Conservation (phyloP, 2,329 filamentous ascomycete genomes). For the Sordariomycetes sp. region DNA sequence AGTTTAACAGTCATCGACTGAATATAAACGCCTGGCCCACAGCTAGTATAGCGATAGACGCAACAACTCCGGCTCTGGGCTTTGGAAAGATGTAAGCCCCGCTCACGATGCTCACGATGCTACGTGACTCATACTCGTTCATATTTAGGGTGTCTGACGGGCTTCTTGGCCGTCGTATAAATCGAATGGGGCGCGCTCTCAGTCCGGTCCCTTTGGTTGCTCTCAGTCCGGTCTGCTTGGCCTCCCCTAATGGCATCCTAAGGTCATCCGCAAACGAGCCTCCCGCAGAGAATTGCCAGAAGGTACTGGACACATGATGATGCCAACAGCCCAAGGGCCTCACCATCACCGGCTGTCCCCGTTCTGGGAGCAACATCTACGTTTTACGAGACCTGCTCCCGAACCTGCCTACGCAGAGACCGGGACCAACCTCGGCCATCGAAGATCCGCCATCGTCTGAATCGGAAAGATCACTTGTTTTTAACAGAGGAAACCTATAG, state of each 20-base stretch:
- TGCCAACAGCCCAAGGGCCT: too few species aligned
- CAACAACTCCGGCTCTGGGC: too few species aligned
- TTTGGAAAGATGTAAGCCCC: too few species aligned
- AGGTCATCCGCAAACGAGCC: not conserved
- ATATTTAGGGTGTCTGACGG: not conserved
- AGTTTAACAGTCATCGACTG: too few species aligned
- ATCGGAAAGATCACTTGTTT: not conserved
- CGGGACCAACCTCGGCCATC: not conserved
- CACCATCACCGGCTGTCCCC: not conserved
- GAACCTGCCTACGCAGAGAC: not conserved
- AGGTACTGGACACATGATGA: too few species aligned
- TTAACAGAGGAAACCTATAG: not conserved
- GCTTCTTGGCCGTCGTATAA: not conserved
- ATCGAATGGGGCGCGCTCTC: not conserved
- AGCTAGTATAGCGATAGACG: too few species aligned
- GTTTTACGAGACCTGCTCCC: conserved; percentile 1
- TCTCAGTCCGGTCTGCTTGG: not conserved
- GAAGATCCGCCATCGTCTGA: conserved; percentile 6
- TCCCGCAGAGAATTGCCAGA: too few species aligned
- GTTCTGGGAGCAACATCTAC: not conserved
- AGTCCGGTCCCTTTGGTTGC: too few species aligned
- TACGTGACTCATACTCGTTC: conserved; percentile 3
- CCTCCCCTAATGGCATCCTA: not conserved
- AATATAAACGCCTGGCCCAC: too few species aligned
- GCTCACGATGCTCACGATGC: not conserved